phyloP scores from a whole-genome alignment of 176 grass and related monocot genomes.

The bread wheat (Triticum aestivum) region DNA sequence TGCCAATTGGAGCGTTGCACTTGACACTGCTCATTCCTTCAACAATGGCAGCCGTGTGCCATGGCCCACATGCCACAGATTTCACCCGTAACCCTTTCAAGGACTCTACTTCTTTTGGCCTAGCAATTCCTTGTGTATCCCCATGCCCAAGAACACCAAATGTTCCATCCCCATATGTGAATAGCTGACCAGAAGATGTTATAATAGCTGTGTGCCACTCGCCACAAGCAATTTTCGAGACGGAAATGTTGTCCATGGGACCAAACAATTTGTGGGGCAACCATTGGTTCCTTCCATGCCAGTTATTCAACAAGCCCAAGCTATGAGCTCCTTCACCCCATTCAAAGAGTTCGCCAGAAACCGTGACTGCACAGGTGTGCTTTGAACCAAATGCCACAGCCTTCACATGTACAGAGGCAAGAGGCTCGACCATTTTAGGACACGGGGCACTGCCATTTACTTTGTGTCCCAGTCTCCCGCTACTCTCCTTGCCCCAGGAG shows the following conservation, averaged over 20 bases:
- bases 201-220: conserved; percentile 89
- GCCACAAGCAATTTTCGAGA: conserved; percentile 79
- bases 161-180: conserved; percentile 89
- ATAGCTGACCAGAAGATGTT: conserved; percentile 74
- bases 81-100: conserved; percentile 78
- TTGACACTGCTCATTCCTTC: conserved; percentile 60
- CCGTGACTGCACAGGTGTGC: conserved; percentile 68
- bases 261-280: conserved; percentile 66
- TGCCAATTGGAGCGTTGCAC: conserved; percentile 58
- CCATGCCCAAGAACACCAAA: conserved; percentile 97
- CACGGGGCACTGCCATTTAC: conserved; percentile 42
- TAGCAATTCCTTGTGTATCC: conserved; percentile 56
- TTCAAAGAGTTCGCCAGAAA: conserved; percentile 77
- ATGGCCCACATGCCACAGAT: conserved; percentile 86
- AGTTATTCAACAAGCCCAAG: conserved; percentile 40
- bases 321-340: conserved; percentile 64
- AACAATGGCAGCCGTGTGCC: conserved; percentile 88
- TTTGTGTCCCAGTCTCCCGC: conserved; percentile 49
- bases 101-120: conserved; percentile 73
- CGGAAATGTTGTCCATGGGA: conserved; percentile 59
- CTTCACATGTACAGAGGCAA: conserved; percentile 68
- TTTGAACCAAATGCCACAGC: conserved; percentile 79
- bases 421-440: conserved; percentile 59
- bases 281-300: conserved; percentile 55
- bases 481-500: conserved; percentile 74